Evolutionary conservation across 768 basidiomycete species (phyloP), one percentile per base, ranked within the genome.

Genomic region (Kwoniella europaea): DNA sequence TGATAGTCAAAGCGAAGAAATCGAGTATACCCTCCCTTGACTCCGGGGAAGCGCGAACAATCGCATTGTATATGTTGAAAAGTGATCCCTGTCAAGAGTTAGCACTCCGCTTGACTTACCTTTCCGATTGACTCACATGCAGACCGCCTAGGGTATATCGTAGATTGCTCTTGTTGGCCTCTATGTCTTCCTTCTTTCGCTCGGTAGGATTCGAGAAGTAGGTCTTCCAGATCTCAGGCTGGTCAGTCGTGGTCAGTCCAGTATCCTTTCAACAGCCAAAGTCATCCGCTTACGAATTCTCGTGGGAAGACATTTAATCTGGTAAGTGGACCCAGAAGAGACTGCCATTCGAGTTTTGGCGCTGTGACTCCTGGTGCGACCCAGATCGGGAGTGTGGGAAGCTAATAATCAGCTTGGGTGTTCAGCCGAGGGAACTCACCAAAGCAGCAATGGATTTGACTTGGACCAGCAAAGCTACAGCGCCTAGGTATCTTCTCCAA

Each of bases 121-220:
- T 43, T 63, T n/a, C 29, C 9, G 24, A 6, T 4, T 59, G 18
- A 67, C 85, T 67, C 60, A 91, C 92, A 87, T 96, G 95, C 20
- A 98, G 82, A 69, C 88, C 91, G 80, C 91, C 91, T 62, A 97
- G 82, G 2, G 93, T 94, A 9, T 90, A 90, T n/a, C 95, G 87
- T 43, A 99, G 86, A 82, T 92, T 95, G 7, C 90, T 88, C 76
- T 90, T 91, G 2, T 94, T 91, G 0, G 93, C 90, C 27, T 94
- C 90, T 18, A 96, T 85, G 75, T 96, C 93, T 16, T 86, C 87
- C 13, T 88, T 86, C 43, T 88, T 86, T 52, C 92, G 88, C 65
- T 90, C 90, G n/a, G 90, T 89, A 0, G 92, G 89, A 41, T 95
- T 90, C 0, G 92, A 89, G 84, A 97, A 98, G 79, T 95, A 97